Evolutionary conservation across 768 basidiomycete species (phyloP).

Genomic region (Cyathus striatus): DNA sequence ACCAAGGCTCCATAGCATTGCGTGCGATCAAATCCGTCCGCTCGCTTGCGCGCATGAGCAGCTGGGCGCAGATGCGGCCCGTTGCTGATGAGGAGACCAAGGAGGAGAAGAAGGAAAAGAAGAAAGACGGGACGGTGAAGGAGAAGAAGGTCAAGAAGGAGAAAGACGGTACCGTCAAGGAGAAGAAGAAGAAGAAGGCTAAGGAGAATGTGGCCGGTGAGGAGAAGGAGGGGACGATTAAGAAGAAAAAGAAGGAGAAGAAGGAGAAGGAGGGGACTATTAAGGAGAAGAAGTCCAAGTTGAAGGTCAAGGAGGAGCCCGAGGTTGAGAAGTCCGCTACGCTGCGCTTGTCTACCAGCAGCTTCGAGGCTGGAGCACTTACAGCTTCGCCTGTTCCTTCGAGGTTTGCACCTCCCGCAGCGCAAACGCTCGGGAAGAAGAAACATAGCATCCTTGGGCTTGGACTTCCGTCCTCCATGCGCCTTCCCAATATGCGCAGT

Average conservation of each 20-base stretch:
- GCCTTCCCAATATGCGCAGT: constrained; percentile 35
- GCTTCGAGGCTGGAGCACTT: constrained; percentile 64
- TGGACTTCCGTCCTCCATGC: constrained; percentile 51
- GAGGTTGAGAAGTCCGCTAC: constrained; percentile 12
- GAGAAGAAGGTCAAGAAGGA: constrained; percentile 18
- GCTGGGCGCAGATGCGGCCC: constrained; percentile 59
- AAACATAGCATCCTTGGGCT: constrained; percentile 60
- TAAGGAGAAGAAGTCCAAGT: constrained; percentile 7
- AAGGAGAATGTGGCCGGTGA: constrained; percentile 22
- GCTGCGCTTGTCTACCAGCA: constrained; percentile 49
- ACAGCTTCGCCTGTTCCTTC: constrained; percentile 28
- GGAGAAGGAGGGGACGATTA: constrained; percentile 13
- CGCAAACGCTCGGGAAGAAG: constrained; percentile 49
- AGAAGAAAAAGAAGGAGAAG: constrained; percentile 21
- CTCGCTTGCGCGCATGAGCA: constrained; percentile 65
- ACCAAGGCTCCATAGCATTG: constrained; percentile 63
- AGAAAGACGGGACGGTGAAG: constrained; percentile 18
- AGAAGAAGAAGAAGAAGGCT: constrained; percentile 11
- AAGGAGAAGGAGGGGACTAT: constrained; percentile 23
- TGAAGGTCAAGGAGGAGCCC: too few relatives aligned
- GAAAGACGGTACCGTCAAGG: constrained; percentile 10
- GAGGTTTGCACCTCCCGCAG: too few relatives aligned
- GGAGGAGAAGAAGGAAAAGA: constrained; percentile 15
- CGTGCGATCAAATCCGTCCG: constrained; percentile 76
- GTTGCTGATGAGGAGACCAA: constrained; percentile 28